These are phyloP conservation scores for Colletotrichum sp. DNA, from an alignment of 2,329 filamentous ascomycete species.

Conservation along the genomic window DNA sequence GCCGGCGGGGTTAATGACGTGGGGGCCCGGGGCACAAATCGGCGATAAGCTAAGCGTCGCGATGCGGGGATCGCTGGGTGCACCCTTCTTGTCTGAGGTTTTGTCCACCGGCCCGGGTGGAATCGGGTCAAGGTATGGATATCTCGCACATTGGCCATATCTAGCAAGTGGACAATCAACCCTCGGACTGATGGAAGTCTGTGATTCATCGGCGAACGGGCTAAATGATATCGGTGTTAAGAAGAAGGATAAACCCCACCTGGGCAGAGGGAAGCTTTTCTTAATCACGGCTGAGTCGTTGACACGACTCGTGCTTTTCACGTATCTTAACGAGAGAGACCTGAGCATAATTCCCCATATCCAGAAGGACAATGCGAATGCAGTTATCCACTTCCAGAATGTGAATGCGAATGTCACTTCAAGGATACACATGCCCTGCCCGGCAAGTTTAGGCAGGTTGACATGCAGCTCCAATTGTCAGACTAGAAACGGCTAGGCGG, in stretches of 20 bases:
- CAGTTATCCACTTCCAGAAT: background rate
- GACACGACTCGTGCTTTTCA: background rate
- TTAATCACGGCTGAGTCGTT: background rate
- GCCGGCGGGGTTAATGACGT: conserved; percentile 7
- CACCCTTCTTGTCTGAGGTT: background rate
- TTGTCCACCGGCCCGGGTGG: background rate
- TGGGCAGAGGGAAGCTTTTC: background rate
- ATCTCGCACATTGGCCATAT: background rate
- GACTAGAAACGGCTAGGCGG: conserved; percentile 19
- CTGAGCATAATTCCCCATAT: background rate
- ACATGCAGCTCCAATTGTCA: conserved; percentile 17
- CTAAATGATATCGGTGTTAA: background rate
- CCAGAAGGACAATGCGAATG: background rate
- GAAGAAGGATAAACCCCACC: background rate
- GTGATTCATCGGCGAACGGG: background rate
- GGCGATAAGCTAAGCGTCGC: conserved; percentile 1
- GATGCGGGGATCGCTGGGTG: background rate
- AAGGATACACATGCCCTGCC: background rate
- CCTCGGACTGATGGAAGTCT: background rate
- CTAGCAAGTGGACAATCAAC: background rate
- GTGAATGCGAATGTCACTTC: background rate
- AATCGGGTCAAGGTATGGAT: background rate
- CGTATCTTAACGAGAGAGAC: background rate
- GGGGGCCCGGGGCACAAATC: background rate
- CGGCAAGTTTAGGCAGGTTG: background rate